phyloP scores from a whole-genome alignment of 345 rosid genomes.

The Brassica juncea region DNA sequence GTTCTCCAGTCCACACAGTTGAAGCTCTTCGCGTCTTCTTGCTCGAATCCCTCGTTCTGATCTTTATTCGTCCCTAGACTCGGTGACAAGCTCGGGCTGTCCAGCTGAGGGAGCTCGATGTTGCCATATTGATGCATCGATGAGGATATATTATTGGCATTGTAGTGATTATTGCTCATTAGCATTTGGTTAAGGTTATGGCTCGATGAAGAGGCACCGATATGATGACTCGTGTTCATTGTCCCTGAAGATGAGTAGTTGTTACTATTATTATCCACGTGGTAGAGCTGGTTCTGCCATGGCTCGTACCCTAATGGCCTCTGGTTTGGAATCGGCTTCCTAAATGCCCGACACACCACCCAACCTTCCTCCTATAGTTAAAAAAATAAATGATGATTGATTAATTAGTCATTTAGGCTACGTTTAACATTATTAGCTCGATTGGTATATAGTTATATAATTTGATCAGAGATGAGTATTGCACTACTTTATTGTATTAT shows the following conservation, averaged over 20 bases:
- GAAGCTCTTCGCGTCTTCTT: constrained; percentile 46
- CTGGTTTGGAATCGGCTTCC: constrained; percentile 77
- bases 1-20: constrained; percentile 64
- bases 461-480: background rate
- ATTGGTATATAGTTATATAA: background rate
- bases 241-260: constrained; percentile 30
- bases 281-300: constrained; percentile 59
- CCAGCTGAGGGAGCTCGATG: constrained; percentile 66
- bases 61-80: constrained; percentile 47
- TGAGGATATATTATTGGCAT: constrained; percentile 25
- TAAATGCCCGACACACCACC: constrained; percentile 95
- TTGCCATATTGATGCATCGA: constrained; percentile 40
- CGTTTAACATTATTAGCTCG: background rate
- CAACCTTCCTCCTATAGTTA: constrained; percentile 84
- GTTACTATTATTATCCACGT: constrained; percentile 36
- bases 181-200: constrained; percentile 38
- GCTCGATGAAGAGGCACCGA: constrained; percentile 34
- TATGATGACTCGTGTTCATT: constrained; percentile 36
- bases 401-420: background rate
- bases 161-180: constrained; percentile 31
- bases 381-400: background rate
- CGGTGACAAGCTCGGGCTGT: constrained; percentile 63
- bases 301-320: constrained; percentile 66
- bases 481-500: too few relatives aligned
- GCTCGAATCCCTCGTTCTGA: constrained; percentile 49